A percentile compares a stretch with the other conserved stretches of the same genome.
Evolutionary conservation across 2,329 filamentous ascomycete species (phyloP).

Genomic region (Teratosphaeria zuluensis): DNA sequence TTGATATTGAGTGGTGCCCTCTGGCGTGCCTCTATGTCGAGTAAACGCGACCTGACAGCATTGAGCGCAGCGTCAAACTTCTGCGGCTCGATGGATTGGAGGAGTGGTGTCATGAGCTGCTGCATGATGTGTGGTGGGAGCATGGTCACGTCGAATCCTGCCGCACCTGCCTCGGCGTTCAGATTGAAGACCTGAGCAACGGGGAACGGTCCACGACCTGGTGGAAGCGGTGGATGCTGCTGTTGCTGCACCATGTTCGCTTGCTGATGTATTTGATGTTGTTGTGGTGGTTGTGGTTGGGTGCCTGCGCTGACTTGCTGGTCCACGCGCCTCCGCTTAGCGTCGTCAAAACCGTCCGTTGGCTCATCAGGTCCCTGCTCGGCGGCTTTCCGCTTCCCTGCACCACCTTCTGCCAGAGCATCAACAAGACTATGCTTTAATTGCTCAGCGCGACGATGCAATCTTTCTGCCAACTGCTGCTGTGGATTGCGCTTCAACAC

Average conservation of each 20-base stretch:
- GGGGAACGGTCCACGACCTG: slow-evolving; percentile 56
- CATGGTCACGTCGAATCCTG: slow-evolving; percentile 71
- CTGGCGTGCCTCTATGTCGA: slow-evolving; percentile 22
- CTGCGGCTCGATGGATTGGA: slow-evolving; percentile 60
- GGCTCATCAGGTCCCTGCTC: slow-evolving; percentile 52
- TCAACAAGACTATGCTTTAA: slow-evolving; percentile 70
- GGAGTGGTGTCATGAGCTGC: slow-evolving; percentile 69
- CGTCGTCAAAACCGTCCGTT: slow-evolving; percentile 59
- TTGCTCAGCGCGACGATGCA: slow-evolving; percentile 80
- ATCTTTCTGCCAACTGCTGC: slow-evolving; percentile 61
- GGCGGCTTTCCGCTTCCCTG: slow-evolving; percentile 52
- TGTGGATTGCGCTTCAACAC: slow-evolving; percentile 75
- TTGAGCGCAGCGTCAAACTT: slow-evolving; percentile 65
- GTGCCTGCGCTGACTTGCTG: slow-evolving; percentile 33
- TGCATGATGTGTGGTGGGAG: slow-evolving; percentile 67
- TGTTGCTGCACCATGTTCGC: slow-evolving; percentile 37
- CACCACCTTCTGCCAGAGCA: slow-evolving; percentile 65
- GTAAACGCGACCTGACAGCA: slow-evolving; percentile 37
- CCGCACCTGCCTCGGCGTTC: slow-evolving; percentile 63
- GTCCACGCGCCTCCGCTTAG: slow-evolving; percentile 71
- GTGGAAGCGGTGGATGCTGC: slow-evolving; percentile 58
- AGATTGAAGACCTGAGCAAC: slow-evolving; percentile 81
- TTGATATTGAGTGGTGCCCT: not conserved
- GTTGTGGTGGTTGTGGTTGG: slow-evolving; percentile 28
- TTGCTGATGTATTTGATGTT: slow-evolving; percentile 14